Evolutionary conservation across 331 rosid genomes (phyloP).

Genomic region (Arachis monticola): DNA sequence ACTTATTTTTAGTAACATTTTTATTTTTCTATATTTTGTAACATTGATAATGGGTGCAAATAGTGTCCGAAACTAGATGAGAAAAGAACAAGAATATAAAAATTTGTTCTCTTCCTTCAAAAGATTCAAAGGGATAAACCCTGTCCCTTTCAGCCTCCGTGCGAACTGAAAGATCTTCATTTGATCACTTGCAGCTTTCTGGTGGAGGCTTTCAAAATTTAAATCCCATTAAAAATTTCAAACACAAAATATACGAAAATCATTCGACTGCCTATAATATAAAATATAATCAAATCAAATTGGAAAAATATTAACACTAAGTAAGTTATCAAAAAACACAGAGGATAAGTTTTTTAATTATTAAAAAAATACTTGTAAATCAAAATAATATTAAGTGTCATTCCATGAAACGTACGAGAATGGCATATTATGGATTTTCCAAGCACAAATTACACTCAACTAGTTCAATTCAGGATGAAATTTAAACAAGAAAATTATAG

Average conservation of each 20-base stretch:
- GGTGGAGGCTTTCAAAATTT: constrained; percentile 28
- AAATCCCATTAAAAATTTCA: neutral
- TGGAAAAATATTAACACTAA: too few relatives aligned
- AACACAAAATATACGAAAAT: neutral
- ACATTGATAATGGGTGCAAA: too few relatives aligned
- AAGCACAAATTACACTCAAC: too few relatives aligned
- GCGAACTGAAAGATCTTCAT: constrained; percentile 42
- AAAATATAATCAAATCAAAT: neutral
- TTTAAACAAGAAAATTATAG: too few relatives aligned
- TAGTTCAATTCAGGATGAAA: too few relatives aligned
- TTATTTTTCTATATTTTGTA: too few relatives aligned
- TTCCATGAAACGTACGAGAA: too few relatives aligned
- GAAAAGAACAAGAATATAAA: constrained; percentile 25
- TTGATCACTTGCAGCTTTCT: constrained; percentile 32
- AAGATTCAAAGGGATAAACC: constrained; percentile 1
- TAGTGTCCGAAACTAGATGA: constrained; percentile 32
- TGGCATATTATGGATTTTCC: too few relatives aligned
- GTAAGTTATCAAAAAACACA: neutral
- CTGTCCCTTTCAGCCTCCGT: constrained; percentile 24
- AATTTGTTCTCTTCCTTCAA: constrained; percentile 27
- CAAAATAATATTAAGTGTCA: too few relatives aligned
- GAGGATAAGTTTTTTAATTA: too few relatives aligned
- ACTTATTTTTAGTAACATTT: too few relatives aligned
- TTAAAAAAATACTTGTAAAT: too few relatives aligned
- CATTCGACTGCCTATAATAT: neutral